These are phyloP conservation scores for Fagus crenata DNA, from an alignment of 306 rosid species.

Conservation along the genomic window DNA sequence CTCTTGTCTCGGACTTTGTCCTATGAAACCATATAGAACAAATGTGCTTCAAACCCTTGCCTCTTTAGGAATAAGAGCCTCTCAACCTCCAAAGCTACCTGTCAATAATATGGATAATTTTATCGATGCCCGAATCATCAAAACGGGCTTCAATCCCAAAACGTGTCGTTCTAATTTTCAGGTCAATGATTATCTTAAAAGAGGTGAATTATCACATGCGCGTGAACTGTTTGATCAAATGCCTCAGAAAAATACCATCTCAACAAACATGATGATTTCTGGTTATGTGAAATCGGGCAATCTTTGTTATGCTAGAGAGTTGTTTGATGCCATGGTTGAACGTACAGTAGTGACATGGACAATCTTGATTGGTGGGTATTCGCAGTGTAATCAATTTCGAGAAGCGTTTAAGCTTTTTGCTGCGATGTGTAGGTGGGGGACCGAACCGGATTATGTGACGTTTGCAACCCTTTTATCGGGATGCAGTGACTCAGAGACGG, in stretches of 20 bases:
- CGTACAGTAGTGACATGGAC: slow-evolving; percentile 85
- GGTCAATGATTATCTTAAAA: slow-evolving; percentile 35
- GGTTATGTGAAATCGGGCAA: slow-evolving; percentile 62
- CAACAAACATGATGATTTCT: slow-evolving; percentile 66
- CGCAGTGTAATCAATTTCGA: slow-evolving; percentile 38
- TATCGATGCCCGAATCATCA: slow-evolving; percentile 61
- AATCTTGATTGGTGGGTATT: slow-evolving; percentile 69
- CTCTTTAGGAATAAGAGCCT: slow-evolving; percentile 20
- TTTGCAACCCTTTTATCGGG: slow-evolving; percentile 78
- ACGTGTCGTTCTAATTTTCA: slow-evolving; percentile 68
- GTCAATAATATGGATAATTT: slow-evolving; percentile 26
- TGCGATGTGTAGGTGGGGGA: slow-evolving; percentile 60
- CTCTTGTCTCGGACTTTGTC: neutral
- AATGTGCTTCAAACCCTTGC: slow-evolving; percentile 33
- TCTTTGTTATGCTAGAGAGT: slow-evolving; percentile 54
- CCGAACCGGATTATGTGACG: slow-evolving; percentile 60
- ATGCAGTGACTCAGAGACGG: slow-evolving; percentile 47
- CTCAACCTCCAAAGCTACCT: slow-evolving; percentile 34
- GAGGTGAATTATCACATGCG: slow-evolving; percentile 56
- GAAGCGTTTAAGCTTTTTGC: slow-evolving; percentile 67
- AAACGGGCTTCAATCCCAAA: slow-evolving; percentile 70
- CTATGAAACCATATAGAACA: slow-evolving; percentile 43
- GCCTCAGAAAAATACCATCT: slow-evolving; percentile 63
- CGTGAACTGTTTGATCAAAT: slow-evolving; percentile 71
- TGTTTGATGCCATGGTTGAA: slow-evolving; percentile 64